Percentiles rank a stretch among this genome's conserved stretches.
Conservation (phyloP, 2,329 filamentous ascomycete genomes). For the Scedosporium apiospermum region DNA sequence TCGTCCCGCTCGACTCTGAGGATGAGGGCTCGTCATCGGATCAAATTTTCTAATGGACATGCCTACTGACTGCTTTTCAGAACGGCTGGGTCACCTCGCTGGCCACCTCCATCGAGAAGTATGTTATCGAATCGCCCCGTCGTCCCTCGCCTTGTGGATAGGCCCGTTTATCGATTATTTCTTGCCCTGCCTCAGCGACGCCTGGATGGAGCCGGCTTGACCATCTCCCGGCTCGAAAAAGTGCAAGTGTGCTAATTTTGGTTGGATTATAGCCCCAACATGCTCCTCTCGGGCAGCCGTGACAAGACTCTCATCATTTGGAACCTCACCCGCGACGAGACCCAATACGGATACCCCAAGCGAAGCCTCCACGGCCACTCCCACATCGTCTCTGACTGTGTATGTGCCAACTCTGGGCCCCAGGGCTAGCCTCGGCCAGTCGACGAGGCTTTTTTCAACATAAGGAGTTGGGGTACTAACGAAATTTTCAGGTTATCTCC, state of each 20-base stretch:
- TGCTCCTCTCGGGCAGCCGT: conserved; percentile 94
- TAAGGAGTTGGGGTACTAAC: not conserved
- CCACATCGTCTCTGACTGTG: conserved; percentile 99
- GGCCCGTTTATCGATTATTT: conserved; percentile 5
- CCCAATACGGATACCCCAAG: conserved; percentile 98
- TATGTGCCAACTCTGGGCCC: conserved; percentile 44
- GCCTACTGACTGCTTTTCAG: conserved; percentile 22
- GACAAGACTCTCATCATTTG: conserved; percentile 99
- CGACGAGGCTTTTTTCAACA: not conserved
- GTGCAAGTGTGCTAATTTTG: not conserved
- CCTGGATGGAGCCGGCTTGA: not conserved
- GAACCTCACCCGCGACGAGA: conserved; percentile 98
- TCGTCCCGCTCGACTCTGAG: not conserved
- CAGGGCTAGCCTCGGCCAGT: not conserved
- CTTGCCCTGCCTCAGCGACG: too few relatives aligned
- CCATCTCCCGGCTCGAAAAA: not conserved
- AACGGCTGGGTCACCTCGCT: conserved; percentile 99
- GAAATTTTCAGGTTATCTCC: conserved; percentile 73
- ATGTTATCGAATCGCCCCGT: conserved; percentile 30
- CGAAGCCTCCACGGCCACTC: conserved; percentile 97
- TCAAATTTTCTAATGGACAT: conserved; percentile 6
- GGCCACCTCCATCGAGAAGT: conserved; percentile 99
- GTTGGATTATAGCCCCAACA: conserved; percentile 67
- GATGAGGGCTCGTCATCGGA: conserved; percentile 10
- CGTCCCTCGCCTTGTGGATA: not conserved